Evolutionary conservation across 2,329 filamentous ascomycete genomes (phyloP), one percentile per base, ranked within the genome.

Genomic region (Hymenoscyphus repandus): DNA sequence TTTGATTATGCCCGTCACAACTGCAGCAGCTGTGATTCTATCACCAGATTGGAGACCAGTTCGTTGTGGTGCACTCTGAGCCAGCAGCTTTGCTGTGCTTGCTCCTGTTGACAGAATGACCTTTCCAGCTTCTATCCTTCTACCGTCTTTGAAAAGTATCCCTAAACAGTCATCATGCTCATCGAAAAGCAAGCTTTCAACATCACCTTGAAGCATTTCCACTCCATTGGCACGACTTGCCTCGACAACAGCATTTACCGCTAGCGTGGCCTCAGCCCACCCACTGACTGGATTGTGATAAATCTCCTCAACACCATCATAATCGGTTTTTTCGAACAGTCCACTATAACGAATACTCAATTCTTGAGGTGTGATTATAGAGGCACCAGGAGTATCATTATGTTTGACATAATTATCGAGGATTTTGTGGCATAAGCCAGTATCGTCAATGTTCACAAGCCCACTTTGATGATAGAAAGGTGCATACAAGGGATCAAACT

Each of bases 11-110:
- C 71, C 74, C 2, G 74, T 72, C 9, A 72, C 70, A 1, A 76
- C 78, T 1, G 78, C 83, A 2, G 79, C 81, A 15, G 82, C 81
- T 36, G 76, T 65, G 43, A 82, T 71, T 45, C 78, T 69, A 52
- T 74, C 66, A 12, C 75, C 78, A 18, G 75, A 70, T 51, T 83
- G 78, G 17, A 79, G 69, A 18, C 77, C 67, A 32, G 70, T 66
- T 50, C 74, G 74, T 12, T 73, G 66, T 5, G 73, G 70, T 0
- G 74, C 75, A 43, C 74, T 75, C 12, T 76, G 72, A 27, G 76
- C 74, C 46, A 83, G 70, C 13, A 83, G 60, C 27, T 71, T 66
- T 33, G 74, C 75, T 5, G 79, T 82, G 64, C 78, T 76, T 3
- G 80, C 79, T 11, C 79, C 80, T 0, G 80, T 77, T 37, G 72